Conservation (phyloP, 257 asterid species). For the Solanum sejunctum region DNA sequence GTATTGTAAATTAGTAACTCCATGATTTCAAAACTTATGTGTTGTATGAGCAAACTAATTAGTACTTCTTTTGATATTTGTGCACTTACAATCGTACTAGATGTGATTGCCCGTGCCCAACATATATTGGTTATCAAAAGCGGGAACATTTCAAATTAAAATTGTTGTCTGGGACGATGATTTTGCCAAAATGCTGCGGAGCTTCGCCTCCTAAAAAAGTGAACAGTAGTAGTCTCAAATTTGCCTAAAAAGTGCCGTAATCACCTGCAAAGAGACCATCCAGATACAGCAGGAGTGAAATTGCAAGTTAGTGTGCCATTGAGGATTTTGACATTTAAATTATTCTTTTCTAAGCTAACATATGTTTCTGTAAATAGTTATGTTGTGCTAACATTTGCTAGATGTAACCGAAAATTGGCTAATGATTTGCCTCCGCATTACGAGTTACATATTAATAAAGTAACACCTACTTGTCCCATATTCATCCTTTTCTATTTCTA, state of each 20-base stretch:
- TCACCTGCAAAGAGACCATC: constrained; percentile 47
- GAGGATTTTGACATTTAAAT: background rate
- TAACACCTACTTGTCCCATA: background rate
- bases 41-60: too few species aligned
- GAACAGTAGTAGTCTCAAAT: too few species aligned
- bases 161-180: too few species aligned
- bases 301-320: background rate
- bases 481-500: constrained; percentile 1
- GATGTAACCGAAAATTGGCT: background rate
- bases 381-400: background rate
- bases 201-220: too few species aligned
- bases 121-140: too few species aligned
- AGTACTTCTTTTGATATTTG: too few species aligned
- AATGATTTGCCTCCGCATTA: background rate
- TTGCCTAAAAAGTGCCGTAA: constrained; percentile 17
- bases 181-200: too few species aligned
- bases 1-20: too few species aligned
- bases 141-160: too few species aligned
- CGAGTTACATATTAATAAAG: background rate
- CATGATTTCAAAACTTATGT: too few species aligned
- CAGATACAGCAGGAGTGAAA: background rate
- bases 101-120: too few species aligned
- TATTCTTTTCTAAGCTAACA: background rate
- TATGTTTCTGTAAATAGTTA: background rate
- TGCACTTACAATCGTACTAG: too few species aligned